phyloP scores from a whole-genome alignment of 1,284 basidiomycete species.

The Cryptococcus sp. region DNA sequence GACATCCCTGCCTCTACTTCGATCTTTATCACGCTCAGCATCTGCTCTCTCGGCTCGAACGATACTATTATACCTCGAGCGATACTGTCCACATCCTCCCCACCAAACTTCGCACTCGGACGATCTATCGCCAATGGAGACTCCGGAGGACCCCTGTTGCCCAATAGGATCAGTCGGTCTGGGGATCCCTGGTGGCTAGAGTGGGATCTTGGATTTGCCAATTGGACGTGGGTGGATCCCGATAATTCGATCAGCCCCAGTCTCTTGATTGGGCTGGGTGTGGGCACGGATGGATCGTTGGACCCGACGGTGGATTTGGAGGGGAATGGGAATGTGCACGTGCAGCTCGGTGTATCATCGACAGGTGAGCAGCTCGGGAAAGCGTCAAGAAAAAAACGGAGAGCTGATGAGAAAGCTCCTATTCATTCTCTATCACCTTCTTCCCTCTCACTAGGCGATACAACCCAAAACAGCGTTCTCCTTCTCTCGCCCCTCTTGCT shows the following conservation, averaged over 20 bases:
- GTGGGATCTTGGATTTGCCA: constrained; percentile 54
- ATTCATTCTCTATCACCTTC: constrained; percentile 51
- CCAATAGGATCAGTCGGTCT: constrained; percentile 42
- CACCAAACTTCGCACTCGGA: constrained; percentile 53
- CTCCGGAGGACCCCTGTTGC: constrained; percentile 51
- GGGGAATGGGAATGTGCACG: constrained; percentile 27
- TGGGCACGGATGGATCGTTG: constrained; percentile 35
- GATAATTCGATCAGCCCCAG: not conserved
- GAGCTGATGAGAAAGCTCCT: constrained; percentile 39
- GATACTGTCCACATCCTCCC: constrained; percentile 41
- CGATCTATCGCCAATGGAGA: constrained; percentile 52
- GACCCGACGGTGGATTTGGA: constrained; percentile 3
- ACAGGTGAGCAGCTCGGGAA: constrained; percentile 14
- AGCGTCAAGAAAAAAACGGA: not conserved
- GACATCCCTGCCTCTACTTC: constrained; percentile 14
- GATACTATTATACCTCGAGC: constrained; percentile 20
- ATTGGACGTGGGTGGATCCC: constrained; percentile 50
- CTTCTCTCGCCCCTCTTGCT: constrained; percentile 65
- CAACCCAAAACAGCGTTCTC: constrained; percentile 66
- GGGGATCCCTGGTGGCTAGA: constrained; percentile 54
- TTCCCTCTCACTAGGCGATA: constrained; percentile 65
- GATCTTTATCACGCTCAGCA: constrained; percentile 26
- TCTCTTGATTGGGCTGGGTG: constrained; percentile 26
- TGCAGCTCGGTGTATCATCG: constrained; percentile 20
- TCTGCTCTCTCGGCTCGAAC: constrained; percentile 27